Conservation (phyloP, 129 eudicot species). For the Pseudognaphalium luteoalbum region DNA sequence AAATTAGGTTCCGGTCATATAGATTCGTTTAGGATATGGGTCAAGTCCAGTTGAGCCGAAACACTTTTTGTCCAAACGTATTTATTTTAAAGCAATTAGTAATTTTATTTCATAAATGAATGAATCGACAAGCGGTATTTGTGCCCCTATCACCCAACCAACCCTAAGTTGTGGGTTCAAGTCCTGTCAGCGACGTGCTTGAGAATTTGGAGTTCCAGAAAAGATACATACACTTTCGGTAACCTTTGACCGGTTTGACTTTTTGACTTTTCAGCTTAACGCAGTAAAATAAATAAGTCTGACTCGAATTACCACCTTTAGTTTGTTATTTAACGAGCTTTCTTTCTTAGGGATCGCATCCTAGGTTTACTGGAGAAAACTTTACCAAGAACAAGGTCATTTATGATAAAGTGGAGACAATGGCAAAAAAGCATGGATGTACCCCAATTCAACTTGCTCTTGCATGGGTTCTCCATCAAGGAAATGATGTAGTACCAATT, state of each 20-base stretch:
- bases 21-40: neutral
- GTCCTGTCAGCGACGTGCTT: neutral
- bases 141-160: neutral
- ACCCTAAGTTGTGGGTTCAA: neutral
- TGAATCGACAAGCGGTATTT: neutral
- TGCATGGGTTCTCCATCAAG: conserved; percentile 70
- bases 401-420: conserved; percentile 37
- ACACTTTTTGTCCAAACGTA: neutral
- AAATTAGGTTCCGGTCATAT: neutral
- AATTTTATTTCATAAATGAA: neutral
- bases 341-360: conserved; percentile 42
- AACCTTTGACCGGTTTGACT: neutral
- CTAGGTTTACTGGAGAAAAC: conserved; percentile 58
- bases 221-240: neutral
- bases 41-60: neutral
- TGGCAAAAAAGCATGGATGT: conserved; percentile 50
- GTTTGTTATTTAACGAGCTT: neutral
- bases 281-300: neutral
- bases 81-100: neutral
- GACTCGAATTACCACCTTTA: neutral
- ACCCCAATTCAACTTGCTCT: conserved; percentile 68
- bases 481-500: conserved; percentile 55
- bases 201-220: neutral
- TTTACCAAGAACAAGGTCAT: conserved; percentile 47
- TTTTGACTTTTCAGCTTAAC: neutral